phyloP scores from a whole-genome alignment of 345 rosid genomes.

The Euphorbia lathyris region DNA sequence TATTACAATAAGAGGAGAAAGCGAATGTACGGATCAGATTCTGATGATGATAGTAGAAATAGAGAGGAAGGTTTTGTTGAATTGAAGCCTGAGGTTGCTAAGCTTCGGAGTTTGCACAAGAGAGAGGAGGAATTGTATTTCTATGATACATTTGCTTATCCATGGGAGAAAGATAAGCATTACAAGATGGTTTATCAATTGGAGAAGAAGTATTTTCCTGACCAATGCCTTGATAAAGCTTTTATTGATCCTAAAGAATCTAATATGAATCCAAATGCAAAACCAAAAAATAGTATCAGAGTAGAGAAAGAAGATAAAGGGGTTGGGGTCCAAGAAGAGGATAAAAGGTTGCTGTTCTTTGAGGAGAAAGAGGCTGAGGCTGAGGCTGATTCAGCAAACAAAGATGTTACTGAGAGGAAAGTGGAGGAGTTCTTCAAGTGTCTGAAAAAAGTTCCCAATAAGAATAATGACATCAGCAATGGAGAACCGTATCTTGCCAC shows the following conservation, averaged over 20 bases:
- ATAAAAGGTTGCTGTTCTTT: conserved; percentile 60
- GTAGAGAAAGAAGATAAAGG: conserved; percentile 21
- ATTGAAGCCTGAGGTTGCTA: conserved; percentile 77
- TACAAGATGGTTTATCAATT: conserved; percentile 94
- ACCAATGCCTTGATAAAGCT: conserved; percentile 83
- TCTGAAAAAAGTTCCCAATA: conserved; percentile 67
- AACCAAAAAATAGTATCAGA: conserved; percentile 30
- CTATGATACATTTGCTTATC: conserved; percentile 76
- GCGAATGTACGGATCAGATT: conserved; percentile 86
- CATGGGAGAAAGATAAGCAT: conserved; percentile 96
- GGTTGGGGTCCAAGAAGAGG: conserved; percentile 28
- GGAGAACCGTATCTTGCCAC: conserved; percentile 73
- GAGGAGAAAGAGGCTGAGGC: conserved; percentile 44
- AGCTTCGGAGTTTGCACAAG: conserved; percentile 73
- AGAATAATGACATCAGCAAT: conserved; percentile 43
- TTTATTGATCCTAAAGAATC: conserved; percentile 64
- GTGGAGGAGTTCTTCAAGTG: conserved; percentile 81
- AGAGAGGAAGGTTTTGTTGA: conserved; percentile 73
- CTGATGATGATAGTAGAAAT: conserved; percentile 63
- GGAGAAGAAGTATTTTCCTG: conserved; percentile 96
- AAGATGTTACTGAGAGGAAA: conserved; percentile 66
- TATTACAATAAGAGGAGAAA: conserved; percentile 75
- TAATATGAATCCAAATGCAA: conserved; percentile 21
- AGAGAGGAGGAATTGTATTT: conserved; percentile 91
- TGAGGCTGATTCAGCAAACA: conserved; percentile 17